Conservation (phyloP, 805 yeast genomes). For the Candida suzukii region DNA sequence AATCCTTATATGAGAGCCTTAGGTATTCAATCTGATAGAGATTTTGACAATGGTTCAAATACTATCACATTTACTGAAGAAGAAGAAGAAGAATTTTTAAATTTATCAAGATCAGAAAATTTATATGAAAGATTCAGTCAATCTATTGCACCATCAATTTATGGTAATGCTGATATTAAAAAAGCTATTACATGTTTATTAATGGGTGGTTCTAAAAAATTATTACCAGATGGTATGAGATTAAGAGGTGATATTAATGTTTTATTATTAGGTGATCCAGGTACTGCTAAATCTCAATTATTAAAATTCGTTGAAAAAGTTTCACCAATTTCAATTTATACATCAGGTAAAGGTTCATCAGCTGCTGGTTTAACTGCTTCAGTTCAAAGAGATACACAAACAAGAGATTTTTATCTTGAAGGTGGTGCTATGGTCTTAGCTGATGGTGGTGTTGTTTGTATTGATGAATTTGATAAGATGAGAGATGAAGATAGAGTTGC, state of each 20-base stretch:
- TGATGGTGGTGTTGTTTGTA: conserved; percentile 98
- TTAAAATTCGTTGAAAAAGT: conserved; percentile 93
- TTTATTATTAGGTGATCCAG: conserved; percentile 92
- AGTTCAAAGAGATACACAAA: conserved; percentile 88
- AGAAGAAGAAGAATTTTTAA: conserved; percentile 87
- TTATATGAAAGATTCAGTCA: conserved; percentile 78
- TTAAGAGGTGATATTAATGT: conserved; percentile 97
- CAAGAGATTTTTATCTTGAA: conserved; percentile 88
- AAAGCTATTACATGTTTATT: conserved; percentile 87
- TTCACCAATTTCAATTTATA: conserved; percentile 89
- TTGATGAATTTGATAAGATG: conserved; percentile 98
- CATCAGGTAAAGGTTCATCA: conserved; percentile 98
- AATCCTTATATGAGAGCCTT: conserved; percentile 84
- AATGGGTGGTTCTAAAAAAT: conserved; percentile 90
- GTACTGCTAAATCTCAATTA: conserved; percentile 96
- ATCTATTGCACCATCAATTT: conserved; percentile 95
- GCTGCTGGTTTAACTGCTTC: conserved; percentile 99
- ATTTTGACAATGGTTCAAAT: conserved; percentile 39
- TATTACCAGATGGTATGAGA: conserved; percentile 93
- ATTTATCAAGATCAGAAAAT: conserved; percentile 74
- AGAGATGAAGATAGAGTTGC: conserved; percentile 90
- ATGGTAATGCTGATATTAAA: conserved; percentile 88
- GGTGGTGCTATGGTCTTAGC: conserved; percentile 94
- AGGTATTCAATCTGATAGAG: conserved; percentile 78
- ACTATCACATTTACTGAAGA: conserved; percentile 70